Conservation (phyloP, 139 green algal species). For the Spirogloea muscicola region DNA sequence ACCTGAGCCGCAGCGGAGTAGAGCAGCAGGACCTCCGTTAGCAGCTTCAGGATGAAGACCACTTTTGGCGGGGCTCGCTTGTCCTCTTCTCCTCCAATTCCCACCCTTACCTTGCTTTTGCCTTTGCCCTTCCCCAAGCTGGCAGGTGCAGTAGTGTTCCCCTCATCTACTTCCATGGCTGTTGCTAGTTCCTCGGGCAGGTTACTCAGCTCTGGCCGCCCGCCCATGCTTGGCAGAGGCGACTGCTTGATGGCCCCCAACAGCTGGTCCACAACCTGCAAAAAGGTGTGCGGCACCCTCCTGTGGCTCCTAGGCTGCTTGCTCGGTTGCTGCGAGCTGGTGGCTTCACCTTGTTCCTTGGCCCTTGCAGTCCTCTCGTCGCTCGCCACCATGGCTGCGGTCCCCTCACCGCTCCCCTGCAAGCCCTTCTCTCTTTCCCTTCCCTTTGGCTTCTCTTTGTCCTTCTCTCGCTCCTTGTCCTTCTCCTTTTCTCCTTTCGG, state of each 20-base stretch:
- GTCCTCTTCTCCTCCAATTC: slow-evolving; percentile 16
- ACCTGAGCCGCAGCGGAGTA: slow-evolving; percentile 67
- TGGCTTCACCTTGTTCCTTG: too few species aligned
- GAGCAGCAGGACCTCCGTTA: slow-evolving; percentile 79
- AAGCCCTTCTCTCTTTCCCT: slow-evolving; percentile 26
- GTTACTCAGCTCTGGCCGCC: neutral
- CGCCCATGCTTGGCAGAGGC: too few species aligned
- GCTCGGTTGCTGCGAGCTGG: too few species aligned
- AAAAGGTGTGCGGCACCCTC: slow-evolving; percentile 35
- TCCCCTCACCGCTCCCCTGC: slow-evolving; percentile 1
- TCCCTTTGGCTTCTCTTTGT: slow-evolving; percentile 18
- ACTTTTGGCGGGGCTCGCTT: slow-evolving; percentile 7
- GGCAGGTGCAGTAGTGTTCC: neutral
- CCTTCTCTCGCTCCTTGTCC: slow-evolving; percentile 28
- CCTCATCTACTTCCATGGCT: slow-evolving; percentile 39
- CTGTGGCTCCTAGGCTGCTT: neutral
- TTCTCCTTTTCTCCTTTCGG: slow-evolving; percentile 41
- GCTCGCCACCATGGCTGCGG: neutral
- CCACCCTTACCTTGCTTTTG: neutral
- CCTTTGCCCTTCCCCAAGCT: slow-evolving; percentile 9
- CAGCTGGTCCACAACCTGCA: slow-evolving; percentile 73
- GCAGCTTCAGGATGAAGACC: slow-evolving; percentile 61
- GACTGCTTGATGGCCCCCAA: too few species aligned
- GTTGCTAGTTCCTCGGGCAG: neutral
- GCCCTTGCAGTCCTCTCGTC: neutral